These are phyloP conservation scores for Pseudocercospora fuligena DNA, from an alignment of 2,329 filamentous ascomycete genomes.

Conservation along the genomic window DNA sequence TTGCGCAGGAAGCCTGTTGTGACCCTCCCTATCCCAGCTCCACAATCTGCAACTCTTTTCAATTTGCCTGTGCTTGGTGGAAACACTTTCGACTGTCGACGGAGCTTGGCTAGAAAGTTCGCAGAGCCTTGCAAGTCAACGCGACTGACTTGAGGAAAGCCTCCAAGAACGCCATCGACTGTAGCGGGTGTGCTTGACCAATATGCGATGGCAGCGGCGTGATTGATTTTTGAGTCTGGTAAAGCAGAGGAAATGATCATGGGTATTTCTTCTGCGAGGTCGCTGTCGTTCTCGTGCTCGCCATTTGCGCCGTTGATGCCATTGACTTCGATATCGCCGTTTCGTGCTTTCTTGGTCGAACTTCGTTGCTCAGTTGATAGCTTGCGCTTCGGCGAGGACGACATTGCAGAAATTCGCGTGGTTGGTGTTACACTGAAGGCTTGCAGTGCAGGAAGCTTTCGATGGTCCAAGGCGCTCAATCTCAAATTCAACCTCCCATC, in stretches of 20 bases:
- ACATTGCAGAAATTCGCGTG: slow-evolving; percentile 10
- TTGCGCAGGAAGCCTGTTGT: slow-evolving; percentile 76
- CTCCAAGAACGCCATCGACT: slow-evolving; percentile 80
- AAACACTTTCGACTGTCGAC: slow-evolving; percentile 43
- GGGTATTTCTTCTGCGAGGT: slow-evolving; percentile 20
- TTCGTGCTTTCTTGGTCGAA: slow-evolving; percentile 18
- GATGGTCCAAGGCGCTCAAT: background rate
- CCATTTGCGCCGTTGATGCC: background rate
- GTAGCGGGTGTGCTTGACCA: slow-evolving; percentile 59
- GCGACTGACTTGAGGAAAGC: slow-evolving; percentile 68
- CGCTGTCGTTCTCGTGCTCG: slow-evolving; percentile 8
- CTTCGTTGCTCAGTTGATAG: slow-evolving; percentile 11
- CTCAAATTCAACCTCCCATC: background rate
- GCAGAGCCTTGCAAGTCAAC: slow-evolving; percentile 73
- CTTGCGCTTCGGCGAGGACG: slow-evolving; percentile 25
- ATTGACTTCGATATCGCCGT: background rate
- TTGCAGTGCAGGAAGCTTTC: background rate
- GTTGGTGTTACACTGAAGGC: background rate
- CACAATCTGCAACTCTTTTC: slow-evolving; percentile 60
- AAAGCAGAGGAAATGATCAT: slow-evolving; percentile 6
- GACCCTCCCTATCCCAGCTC: slow-evolving; percentile 78
- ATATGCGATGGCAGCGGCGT: slow-evolving; percentile 52
- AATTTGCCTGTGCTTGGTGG: slow-evolving; percentile 38
- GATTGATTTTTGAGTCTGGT: slow-evolving; percentile 52
- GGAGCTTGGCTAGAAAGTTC: slow-evolving; percentile 71